A percentile compares a stretch with the other conserved stretches of the same genome.
Evolutionary conservation across 192 early-diverging fungal genomes (phyloP).

Genomic region (Backusella tarrabulga): DNA sequence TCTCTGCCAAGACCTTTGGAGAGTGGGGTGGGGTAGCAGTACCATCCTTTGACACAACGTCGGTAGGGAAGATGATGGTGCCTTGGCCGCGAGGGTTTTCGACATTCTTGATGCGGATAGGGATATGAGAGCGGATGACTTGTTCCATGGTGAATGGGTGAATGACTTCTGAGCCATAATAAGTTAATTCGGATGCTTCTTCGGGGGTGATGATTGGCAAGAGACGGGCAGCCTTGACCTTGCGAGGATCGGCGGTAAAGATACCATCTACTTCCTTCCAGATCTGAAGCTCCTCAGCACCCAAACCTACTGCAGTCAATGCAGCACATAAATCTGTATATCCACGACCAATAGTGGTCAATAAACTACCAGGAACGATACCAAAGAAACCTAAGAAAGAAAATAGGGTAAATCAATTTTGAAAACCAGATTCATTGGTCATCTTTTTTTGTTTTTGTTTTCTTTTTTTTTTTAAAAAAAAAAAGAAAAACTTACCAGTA

Average conservation of each 20-base stretch:
- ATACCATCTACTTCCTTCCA: conserved; percentile 99
- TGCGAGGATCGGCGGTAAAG: conserved; percentile 98
- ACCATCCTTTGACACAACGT: conserved; percentile 48
- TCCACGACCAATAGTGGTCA: conserved; percentile 92
- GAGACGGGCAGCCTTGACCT: conserved; percentile 82
- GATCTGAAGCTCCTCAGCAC: conserved; percentile 92
- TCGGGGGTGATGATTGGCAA: conserved; percentile 95
- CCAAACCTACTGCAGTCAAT: conserved; percentile 84
- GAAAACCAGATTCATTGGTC: conserved; percentile 5
- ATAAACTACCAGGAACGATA: conserved; percentile 90
- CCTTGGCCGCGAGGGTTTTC: conserved; percentile 90
- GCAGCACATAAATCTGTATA: conserved; percentile 99
- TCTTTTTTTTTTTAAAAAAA: neutral
- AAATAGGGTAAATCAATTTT: neutral
- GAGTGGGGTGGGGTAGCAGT: conserved; percentile 51
- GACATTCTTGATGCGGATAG: conserved; percentile 99
- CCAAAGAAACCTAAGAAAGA: conserved; percentile 82
- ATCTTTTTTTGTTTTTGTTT: neutral
- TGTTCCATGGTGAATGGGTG: conserved; percentile 99
- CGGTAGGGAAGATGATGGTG: conserved; percentile 91
- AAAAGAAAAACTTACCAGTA: conserved; percentile 53
- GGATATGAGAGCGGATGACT: conserved; percentile 93
- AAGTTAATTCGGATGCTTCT: conserved; percentile 97
- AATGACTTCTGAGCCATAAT: conserved; percentile 94
- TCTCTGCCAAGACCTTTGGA: conserved; percentile 61